Conservation (phyloP, 306 rosid genomes). For the Biancaea sappan region DNA sequence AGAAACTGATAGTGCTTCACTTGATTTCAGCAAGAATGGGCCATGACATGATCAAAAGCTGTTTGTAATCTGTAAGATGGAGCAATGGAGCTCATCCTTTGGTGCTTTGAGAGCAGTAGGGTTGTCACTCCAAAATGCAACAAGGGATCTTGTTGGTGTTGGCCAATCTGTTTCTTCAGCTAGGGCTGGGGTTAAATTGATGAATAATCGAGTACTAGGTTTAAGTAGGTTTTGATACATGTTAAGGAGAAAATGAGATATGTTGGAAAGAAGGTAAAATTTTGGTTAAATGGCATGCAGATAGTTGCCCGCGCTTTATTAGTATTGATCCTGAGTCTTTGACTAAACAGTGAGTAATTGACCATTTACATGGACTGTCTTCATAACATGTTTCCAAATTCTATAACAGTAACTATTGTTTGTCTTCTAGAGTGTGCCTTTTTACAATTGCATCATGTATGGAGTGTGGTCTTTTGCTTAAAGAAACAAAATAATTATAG, state of each 20-base stretch:
- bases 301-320: constrained; percentile 8
- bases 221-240: neutral
- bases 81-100: neutral
- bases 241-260: neutral
- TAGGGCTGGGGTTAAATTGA: constrained; percentile 3
- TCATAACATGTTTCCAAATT: neutral
- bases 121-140: too few relatives aligned
- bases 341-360: neutral
- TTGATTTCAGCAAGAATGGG: neutral
- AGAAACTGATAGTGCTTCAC: constrained; percentile 12
- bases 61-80: constrained; percentile 6
- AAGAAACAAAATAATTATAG: neutral
- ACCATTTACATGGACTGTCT: constrained; percentile 20
- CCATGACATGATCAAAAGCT: neutral
- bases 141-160: constrained; percentile 3
- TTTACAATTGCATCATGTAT: constrained; percentile 22
- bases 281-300: neutral
- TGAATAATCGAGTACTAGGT: neutral
- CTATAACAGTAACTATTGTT: neutral
- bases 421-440: neutral
- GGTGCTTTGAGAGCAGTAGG: neutral
- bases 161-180: neutral
- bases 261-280: neutral
- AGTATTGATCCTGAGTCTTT: neutral
- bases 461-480: neutral